Percentiles rank a stretch among this genome's conserved stretches.
Conservation (phyloP, 169 alveolate species). For the Blepharisma undulans region DNA sequence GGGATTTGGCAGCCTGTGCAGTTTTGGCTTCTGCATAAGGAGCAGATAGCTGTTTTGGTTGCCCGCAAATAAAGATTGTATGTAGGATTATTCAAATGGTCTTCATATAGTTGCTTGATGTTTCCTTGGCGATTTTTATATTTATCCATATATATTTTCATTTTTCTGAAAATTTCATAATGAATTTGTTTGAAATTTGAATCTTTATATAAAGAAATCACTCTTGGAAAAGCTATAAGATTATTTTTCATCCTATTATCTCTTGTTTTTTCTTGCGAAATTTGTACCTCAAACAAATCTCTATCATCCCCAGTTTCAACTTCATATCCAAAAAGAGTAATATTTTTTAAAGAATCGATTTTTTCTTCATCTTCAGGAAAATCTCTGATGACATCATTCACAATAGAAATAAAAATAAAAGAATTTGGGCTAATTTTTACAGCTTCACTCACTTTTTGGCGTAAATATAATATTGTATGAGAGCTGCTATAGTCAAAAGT, state of each 20-base stretch:
- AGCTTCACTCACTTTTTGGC: neutral
- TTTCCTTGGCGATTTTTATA: neutral
- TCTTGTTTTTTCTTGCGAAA: neutral
- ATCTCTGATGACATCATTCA: neutral
- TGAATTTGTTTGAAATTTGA: slow-evolving; percentile 21
- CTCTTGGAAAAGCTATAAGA: neutral
- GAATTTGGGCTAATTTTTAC: neutral
- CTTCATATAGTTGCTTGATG: neutral
- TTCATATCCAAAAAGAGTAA: slow-evolving; percentile 13
- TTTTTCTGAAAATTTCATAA: slow-evolving; percentile 4
- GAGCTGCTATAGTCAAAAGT: too few relatives aligned
- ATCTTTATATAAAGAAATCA: neutral
- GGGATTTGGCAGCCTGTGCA: slow-evolving; percentile 30
- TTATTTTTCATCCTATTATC: neutral
- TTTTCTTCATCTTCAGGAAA: neutral
- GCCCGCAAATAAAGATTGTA: neutral
- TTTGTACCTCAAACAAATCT: neutral
- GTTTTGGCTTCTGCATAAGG: slow-evolving; percentile 14
- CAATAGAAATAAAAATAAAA: neutral
- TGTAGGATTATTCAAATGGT: neutral
- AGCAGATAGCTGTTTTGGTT: neutral
- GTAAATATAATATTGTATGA: neutral
- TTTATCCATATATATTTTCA: neutral
- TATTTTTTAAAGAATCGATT: neutral
- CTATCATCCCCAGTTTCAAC: neutral